These are phyloP conservation scores for Oemleria cerasiformis DNA, from an alignment of 306 rosid species.

Conservation along the genomic window DNA sequence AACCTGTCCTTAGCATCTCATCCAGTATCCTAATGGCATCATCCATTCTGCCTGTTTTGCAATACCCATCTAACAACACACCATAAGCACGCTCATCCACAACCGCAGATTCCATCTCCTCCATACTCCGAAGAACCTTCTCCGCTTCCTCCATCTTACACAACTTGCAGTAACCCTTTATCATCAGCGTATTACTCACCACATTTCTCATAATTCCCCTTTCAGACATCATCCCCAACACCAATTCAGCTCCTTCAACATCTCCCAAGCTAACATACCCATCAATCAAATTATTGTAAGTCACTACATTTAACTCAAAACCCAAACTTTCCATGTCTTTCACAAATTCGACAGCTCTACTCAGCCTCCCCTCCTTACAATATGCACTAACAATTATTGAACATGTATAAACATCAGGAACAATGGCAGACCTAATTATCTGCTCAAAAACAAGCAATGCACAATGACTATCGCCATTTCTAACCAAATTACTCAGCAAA, in stretches of 20 bases:
- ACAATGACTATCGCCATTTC: constrained; percentile 26
- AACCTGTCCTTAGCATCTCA: constrained; percentile 55
- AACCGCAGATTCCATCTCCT: constrained; percentile 40
- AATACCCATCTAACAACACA: constrained; percentile 64
- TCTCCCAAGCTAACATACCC: constrained; percentile 62
- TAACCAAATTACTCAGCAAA: constrained; percentile 61
- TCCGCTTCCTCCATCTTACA: constrained; percentile 62
- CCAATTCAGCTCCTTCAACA: constrained; percentile 43
- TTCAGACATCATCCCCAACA: constrained; percentile 50
- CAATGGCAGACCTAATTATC: constrained; percentile 44
- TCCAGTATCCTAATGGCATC: constrained; percentile 67
- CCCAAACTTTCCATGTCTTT: constrained; percentile 58
- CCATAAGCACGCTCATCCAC: constrained; percentile 68
- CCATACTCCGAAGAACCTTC: constrained; percentile 44
- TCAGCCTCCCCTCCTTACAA: constrained; percentile 55
- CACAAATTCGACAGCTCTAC: constrained; percentile 38
- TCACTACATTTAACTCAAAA: constrained; percentile 53
- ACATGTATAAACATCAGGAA: constrained; percentile 60
- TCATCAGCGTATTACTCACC: constrained; percentile 57
- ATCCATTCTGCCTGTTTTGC: constrained; percentile 57
- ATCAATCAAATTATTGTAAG: constrained; percentile 66
- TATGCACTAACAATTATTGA: constrained; percentile 63
- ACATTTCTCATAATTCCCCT: constrained; percentile 52
- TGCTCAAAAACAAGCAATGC: constrained; percentile 64
- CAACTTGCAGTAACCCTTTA: constrained; percentile 59